phyloP scores from a whole-genome alignment of 2,329 filamentous ascomycete genomes.

The Microthyrium microscopicum region DNA sequence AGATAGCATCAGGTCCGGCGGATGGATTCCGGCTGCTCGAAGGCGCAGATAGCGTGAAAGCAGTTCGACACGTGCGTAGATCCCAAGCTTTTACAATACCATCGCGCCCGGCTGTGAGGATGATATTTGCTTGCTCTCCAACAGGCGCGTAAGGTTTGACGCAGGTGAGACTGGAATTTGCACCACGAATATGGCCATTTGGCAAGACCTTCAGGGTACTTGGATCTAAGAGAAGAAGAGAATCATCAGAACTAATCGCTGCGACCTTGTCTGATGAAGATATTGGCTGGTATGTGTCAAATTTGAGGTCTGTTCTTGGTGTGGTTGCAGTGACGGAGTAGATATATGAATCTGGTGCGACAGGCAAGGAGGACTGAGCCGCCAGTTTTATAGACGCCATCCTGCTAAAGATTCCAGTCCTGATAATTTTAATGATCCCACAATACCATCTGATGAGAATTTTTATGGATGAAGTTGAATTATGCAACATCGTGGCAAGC shows the following conservation, averaged over 20 bases:
- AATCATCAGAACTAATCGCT: slow-evolving; percentile 53
- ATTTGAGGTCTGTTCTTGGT: slow-evolving; percentile 7
- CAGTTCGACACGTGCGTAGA: slow-evolving; percentile 8
- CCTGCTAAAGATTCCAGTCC: no score
- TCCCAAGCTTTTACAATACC: slow-evolving; percentile 53
- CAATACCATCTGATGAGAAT: no score
- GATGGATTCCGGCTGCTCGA: no score
- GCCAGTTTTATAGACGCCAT: no score
- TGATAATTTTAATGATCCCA: no score
- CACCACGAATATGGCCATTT: slow-evolving; percentile 30
- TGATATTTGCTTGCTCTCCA: slow-evolving; percentile 33
- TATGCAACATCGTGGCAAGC: no score
- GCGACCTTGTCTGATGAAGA: slow-evolving; percentile 27
- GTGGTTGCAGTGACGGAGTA: slow-evolving; percentile 34
- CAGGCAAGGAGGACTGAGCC: neutral
- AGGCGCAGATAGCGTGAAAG: slow-evolving; percentile 19
- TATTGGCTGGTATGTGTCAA: slow-evolving; percentile 1
- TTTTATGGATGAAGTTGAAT: no score
- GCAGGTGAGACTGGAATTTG: slow-evolving; percentile 47
- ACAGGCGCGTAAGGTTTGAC: slow-evolving; percentile 5
- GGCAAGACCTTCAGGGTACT: slow-evolving; percentile 36
- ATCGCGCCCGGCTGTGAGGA: slow-evolving; percentile 57
- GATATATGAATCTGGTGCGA: slow-evolving; percentile 30
- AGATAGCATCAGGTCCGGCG: slow-evolving; percentile 41
- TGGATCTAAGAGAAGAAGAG: slow-evolving; percentile 49